Evolutionary conservation across 2,329 filamentous ascomycete genomes (phyloP), one percentile per base, ranked within the genome.

Genomic region (Tolypocladium amazonense): DNA sequence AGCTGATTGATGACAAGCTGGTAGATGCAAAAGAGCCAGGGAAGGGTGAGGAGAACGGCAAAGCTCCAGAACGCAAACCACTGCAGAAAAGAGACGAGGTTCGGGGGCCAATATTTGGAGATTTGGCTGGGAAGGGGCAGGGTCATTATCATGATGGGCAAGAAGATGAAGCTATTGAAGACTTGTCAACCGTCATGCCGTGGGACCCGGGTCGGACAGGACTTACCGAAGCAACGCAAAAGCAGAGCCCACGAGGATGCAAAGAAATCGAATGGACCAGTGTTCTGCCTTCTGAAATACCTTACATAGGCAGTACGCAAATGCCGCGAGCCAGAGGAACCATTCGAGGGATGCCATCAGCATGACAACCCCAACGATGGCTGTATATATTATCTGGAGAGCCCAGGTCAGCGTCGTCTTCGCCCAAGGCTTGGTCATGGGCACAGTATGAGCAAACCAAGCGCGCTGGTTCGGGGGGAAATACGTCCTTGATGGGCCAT

Each of bases 61-160:
- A 97, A 97, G 35, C 88, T 87, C 87, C 90, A 97, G 73, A 97
- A 97, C 4, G 92, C 92, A 69, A 97, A 96, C 89, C 91, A 95
- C 71, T 97, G 92, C 18, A 97, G 80, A 55, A 89, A 80, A 2
- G 71, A 74, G 47, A 94, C 88, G 79, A 94, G 83, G 1, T 73
- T 58, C 3, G 71, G 59, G 0, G 93, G 92, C 75, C 93, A 95
- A 66, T 89, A 82, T 61, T 83, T 79, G 9, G 87, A 87, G 54
- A 97, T 79, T 61, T 85, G 81, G 25, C 79, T 75, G 0, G 93
- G 93, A 3, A 97, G 79, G 0, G 93, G 93, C 5, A 97, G 79
- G 0, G 92, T 97, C 56, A 96, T 91, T 27, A 97, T 75, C 92
- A 97, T 96, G 65, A 97, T 89, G 0, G 93, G 93, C 35, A 97